Conservation (phyloP, 2,329 filamentous ascomycete genomes). For the Colletotrichum karsti region DNA sequence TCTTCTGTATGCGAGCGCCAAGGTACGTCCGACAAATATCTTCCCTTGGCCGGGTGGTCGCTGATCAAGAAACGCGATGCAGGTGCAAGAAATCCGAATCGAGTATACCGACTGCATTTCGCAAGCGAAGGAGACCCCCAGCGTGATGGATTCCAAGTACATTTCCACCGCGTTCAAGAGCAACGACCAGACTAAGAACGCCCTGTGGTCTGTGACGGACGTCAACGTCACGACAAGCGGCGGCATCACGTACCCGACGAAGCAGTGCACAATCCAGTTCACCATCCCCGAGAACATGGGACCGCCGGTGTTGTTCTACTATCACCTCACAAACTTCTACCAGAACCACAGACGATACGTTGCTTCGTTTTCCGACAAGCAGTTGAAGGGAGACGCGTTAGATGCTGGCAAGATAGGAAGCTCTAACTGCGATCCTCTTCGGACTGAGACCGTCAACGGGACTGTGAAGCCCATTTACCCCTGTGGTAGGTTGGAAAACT, state of each 20-base stretch:
- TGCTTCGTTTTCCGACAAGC: conserved; percentile 83
- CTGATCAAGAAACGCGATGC: conserved; percentile 4
- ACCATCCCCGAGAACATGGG: conserved; percentile 80
- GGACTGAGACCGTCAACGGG: conserved; percentile 56
- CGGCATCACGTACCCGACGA: conserved; percentile 44
- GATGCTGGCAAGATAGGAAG: conserved; percentile 66
- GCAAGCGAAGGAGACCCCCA: conserved; percentile 55
- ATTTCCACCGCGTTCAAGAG: conserved; percentile 78
- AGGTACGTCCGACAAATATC: conserved; percentile 58
- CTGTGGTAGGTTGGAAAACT: conserved; percentile 61
- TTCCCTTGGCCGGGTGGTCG: background rate
- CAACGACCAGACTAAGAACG: conserved; percentile 46
- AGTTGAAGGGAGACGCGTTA: conserved; percentile 77
- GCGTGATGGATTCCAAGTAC: conserved; percentile 62
- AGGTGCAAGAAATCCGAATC: conserved; percentile 91
- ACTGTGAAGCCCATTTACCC: conserved; percentile 84
- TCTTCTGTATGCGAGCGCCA: conserved; percentile 84
- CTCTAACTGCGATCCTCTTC: conserved; percentile 81
- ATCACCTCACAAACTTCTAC: conserved; percentile 96
- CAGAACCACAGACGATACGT: conserved; percentile 98
- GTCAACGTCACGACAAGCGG: conserved; percentile 49
- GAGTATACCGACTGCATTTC: conserved; percentile 85
- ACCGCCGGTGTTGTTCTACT: conserved; percentile 91
- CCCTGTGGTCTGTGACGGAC: conserved; percentile 51
- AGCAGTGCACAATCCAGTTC: conserved; percentile 80